A percentile compares a stretch with the other conserved stretches of the same genome.
phyloP scores from a whole-genome alignment of 2,329 filamentous ascomycete genomes.

The Purpureocillium takamizusanense region DNA sequence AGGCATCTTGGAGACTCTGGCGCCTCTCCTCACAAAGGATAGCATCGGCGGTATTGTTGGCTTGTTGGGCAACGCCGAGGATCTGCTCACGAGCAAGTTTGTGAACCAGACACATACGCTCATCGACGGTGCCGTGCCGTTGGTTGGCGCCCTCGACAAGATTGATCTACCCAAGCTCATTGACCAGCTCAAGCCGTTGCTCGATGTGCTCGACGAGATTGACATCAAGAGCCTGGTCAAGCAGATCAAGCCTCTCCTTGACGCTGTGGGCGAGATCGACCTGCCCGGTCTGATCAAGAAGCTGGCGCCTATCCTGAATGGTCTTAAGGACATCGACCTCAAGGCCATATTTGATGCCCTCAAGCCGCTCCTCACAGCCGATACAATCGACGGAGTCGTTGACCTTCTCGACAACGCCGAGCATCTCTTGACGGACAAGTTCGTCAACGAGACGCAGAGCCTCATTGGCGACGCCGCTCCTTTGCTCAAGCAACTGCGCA shows the following conservation, averaged over 20 bases:
- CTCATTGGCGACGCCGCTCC: slow-evolving; percentile 27
- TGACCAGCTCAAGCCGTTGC: slow-evolving; percentile 17
- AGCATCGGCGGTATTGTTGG: slow-evolving; percentile 21
- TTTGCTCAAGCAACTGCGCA: slow-evolving; percentile 22
- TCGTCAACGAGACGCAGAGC: slow-evolving; percentile 31
- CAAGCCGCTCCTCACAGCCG: slow-evolving; percentile 23
- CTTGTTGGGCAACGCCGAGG: slow-evolving; percentile 21
- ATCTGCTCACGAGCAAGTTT: slow-evolving; percentile 20
- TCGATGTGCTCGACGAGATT: slow-evolving; percentile 20
- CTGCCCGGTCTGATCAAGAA: slow-evolving; percentile 15
- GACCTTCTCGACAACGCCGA: slow-evolving; percentile 27
- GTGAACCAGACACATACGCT: slow-evolving; percentile 22
- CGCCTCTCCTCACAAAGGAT: slow-evolving; percentile 19
- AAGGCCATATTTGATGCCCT: slow-evolving; percentile 21
- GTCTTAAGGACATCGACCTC: slow-evolving; percentile 22
- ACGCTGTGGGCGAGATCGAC: slow-evolving; percentile 20
- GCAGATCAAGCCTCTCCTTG: slow-evolving; percentile 20
- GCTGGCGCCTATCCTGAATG: slow-evolving; percentile 18
- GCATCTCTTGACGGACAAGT: slow-evolving; percentile 24
- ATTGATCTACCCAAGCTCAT: slow-evolving; percentile 16
- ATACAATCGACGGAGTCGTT: slow-evolving; percentile 23
- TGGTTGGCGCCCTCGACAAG: slow-evolving; percentile 13
- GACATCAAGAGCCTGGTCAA: slow-evolving; percentile 21
- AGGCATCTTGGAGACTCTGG: slow-evolving; percentile 14
- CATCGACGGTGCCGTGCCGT: slow-evolving; percentile 20